Evolutionary conservation across 371 early-diverging fungal species (phyloP).

Genomic region (Mortierella sp.): DNA sequence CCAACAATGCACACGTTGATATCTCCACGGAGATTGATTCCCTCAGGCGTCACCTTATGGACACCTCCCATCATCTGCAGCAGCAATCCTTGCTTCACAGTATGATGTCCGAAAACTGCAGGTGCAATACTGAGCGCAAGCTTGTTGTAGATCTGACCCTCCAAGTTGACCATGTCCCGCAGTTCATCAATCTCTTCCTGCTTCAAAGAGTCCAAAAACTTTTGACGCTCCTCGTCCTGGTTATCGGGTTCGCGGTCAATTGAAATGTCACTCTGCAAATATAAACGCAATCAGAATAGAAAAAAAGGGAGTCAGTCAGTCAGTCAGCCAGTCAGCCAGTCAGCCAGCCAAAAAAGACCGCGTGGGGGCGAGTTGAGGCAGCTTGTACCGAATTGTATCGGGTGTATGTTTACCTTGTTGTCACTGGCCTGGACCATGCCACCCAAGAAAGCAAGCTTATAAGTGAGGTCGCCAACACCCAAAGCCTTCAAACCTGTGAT

Average conservation of each 20-base stretch:
- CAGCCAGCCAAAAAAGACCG: neutral
- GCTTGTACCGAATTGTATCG: too few relatives aligned
- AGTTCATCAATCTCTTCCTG: slow-evolving; percentile 83
- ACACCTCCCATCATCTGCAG: slow-evolving; percentile 98
- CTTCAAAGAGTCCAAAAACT: slow-evolving; percentile 72
- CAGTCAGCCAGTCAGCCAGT: slow-evolving; percentile 56
- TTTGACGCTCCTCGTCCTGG: slow-evolving; percentile 67
- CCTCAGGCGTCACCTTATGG: slow-evolving; percentile 94
- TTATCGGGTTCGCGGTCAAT: slow-evolving; percentile 58
- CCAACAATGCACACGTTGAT: slow-evolving; percentile 99
- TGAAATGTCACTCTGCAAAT: slow-evolving; percentile 17
- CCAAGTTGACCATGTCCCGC: slow-evolving; percentile 74
- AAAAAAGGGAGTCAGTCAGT: neutral
- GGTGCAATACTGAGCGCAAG: slow-evolving; percentile 93
- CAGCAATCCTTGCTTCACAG: slow-evolving; percentile 97
- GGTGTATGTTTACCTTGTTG: slow-evolving; percentile 51
- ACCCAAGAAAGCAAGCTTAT: slow-evolving; percentile 93
- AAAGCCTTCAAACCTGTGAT: slow-evolving; percentile 89
- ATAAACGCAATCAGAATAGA: neutral
- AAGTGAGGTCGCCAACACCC: slow-evolving; percentile 93
- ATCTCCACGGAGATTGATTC: slow-evolving; percentile 97
- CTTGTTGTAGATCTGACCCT: slow-evolving; percentile 73
- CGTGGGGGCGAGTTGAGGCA: too few relatives aligned
- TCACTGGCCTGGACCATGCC: slow-evolving; percentile 79
- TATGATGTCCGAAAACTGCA: slow-evolving; percentile 96